Conservation (phyloP, 805 yeast species). For the Saccharomycopsis schoenii region DNA sequence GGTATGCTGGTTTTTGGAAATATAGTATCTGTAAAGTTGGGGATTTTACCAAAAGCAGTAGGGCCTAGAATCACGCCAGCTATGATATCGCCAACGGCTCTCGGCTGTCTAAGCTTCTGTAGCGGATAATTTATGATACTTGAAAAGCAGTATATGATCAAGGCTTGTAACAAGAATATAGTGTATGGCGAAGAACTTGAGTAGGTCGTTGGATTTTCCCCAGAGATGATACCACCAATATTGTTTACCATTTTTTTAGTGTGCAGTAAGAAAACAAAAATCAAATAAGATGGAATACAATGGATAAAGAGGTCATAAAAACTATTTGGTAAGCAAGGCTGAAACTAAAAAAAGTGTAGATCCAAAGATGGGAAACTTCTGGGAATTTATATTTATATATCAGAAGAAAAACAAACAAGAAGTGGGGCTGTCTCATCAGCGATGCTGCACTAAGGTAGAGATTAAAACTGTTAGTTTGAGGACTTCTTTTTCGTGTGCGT, state of each 20-base stretch:
- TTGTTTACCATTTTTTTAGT: not conserved
- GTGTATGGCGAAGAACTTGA: conserved; percentile 52
- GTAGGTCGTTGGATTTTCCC: conserved; percentile 59
- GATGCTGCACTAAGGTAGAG: too few species aligned
- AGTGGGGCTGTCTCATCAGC: too few species aligned
- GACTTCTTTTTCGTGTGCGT: too few species aligned
- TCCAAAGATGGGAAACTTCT: too few species aligned
- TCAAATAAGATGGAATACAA: not conserved
- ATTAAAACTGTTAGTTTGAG: too few species aligned
- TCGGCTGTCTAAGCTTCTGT: conserved; percentile 56
- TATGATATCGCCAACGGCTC: conserved; percentile 74
- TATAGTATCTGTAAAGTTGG: conserved; percentile 52
- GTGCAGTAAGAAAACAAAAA: too few species aligned
- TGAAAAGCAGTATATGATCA: conserved; percentile 49
- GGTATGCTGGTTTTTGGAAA: conserved; percentile 58
- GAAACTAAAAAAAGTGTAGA: too few species aligned
- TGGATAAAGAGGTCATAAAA: not conserved
- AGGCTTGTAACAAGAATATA: conserved; percentile 58
- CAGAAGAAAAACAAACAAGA: too few species aligned
- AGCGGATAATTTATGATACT: conserved; percentile 54
- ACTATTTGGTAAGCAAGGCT: not conserved
- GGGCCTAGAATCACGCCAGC: conserved; percentile 73
- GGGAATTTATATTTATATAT: too few species aligned
- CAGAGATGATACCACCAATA: conserved; percentile 63
- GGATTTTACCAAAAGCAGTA: conserved; percentile 61